Evolutionary conservation across 139 green algal species (phyloP), one percentile per base, ranked within the genome.

Genomic region (Coelastrella sp.): DNA sequence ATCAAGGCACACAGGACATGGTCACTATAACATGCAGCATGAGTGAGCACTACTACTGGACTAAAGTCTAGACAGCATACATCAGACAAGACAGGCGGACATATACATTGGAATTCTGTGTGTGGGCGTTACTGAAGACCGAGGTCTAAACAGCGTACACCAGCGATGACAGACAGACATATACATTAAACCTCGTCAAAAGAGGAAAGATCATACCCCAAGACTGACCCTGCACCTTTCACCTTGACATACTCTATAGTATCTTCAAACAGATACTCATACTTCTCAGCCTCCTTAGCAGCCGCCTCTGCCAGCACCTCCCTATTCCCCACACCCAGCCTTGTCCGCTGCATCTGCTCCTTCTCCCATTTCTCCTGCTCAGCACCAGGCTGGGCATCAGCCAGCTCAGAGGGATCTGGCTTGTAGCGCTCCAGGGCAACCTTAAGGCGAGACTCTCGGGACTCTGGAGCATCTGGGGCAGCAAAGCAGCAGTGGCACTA

Each of bases 201-300:
- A n/a, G n/a, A n/a, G n/a, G n/a, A n/a, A n/a, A n/a, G n/a, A n/a
- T n/a, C n/a, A n/a, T n/a, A n/a, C n/a, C n/a, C n/a, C n/a, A n/a
- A n/a, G n/a, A n/a, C n/a, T n/a, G n/a, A 40, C 27, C 3, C n/a
- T 0, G 8, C 11, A 15, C 60, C 92, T 19, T 66, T 17, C 63
- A 85, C 92, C 82, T 96, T 96, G 41, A 99, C 96, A 89, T 99
- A 99, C 21, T 98, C 95, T n/a, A 99, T 96, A 64, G 95, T 89
- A 91, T 99, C 97, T 48, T 98, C 95, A 86, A 99, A 96, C 60
- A 99, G 89, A 32, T 96, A 94, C 45, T 98, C 94, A 87, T 98
- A 98, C 45, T 69, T 69, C 13, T 71, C 79, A 68, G 59, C 66
- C 48, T 79, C 48, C 21, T 27, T 40, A 25, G 80, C 80, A 37